phyloP scores from a whole-genome alignment of 345 rosid genomes.

The Aegle marmelos region DNA sequence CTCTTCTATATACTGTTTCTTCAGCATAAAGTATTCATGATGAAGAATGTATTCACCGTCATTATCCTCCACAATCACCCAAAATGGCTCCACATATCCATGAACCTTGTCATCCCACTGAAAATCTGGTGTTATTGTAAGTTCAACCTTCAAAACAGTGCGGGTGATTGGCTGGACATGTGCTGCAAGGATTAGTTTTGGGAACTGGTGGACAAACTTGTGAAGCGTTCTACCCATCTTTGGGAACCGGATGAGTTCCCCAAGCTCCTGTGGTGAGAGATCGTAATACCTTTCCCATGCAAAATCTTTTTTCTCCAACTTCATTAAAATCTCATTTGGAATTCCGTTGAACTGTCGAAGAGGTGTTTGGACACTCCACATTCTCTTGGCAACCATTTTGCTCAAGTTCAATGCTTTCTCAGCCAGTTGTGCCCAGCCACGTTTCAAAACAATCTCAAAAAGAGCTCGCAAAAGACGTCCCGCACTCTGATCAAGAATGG shows the following conservation, averaged over 20 bases:
- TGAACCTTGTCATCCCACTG: conserved; percentile 95
- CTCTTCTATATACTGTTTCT: conserved; percentile 82
- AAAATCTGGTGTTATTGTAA: conserved; percentile 89
- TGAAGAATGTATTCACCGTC: conserved; percentile 89
- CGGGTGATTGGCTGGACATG: conserved; percentile 94
- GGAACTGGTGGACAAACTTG: conserved; percentile 88
- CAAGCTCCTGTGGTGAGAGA: conserved; percentile 86
- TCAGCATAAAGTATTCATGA: conserved; percentile 92
- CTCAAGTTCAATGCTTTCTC: conserved; percentile 91
- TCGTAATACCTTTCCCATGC: conserved; percentile 97
- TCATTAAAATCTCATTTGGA: conserved; percentile 75
- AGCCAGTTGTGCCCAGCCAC: conserved; percentile 94
- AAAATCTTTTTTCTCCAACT: conserved; percentile 94
- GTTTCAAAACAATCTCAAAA: conserved; percentile 86
- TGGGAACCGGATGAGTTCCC: conserved; percentile 80
- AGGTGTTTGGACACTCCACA: conserved; percentile 98
- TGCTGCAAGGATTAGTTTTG: conserved; percentile 77
- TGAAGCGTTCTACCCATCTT: conserved; percentile 94
- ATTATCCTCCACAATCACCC: conserved; percentile 95
- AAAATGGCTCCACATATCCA: conserved; percentile 94
- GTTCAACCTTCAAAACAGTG: conserved; percentile 78
- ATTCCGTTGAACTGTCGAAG: conserved; percentile 87
- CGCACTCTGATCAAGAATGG: conserved; percentile 52
- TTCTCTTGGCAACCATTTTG: conserved; percentile 90
- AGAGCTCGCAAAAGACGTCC: conserved; percentile 97